Conservation (phyloP, 208 protist genomes). For the Kentomonas sorsogonicus region DNA sequence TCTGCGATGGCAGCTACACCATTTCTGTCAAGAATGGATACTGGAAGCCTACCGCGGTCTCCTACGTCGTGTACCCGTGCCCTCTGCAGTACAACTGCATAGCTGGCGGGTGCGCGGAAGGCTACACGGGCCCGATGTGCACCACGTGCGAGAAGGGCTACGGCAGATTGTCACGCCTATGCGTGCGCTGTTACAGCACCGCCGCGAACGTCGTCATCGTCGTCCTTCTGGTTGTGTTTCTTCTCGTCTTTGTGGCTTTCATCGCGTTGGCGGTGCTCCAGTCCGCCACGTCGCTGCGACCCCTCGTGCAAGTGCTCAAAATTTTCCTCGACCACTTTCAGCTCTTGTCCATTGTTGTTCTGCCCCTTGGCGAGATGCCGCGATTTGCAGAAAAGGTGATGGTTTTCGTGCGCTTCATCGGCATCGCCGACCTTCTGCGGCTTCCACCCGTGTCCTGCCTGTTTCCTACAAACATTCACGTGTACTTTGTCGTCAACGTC, state of each 20-base stretch:
- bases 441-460: constrained; percentile 4
- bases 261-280: constrained; percentile 19
- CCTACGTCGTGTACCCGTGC: constrained; percentile 28
- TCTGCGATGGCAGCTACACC: constrained; percentile 39
- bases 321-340: constrained; percentile 16
- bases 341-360: constrained; percentile 13
- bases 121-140: constrained; percentile 37
- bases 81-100: constrained; percentile 18
- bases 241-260: constrained; percentile 21
- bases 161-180: constrained; percentile 22
- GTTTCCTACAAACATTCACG: constrained; percentile 13
- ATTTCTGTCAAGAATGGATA: constrained; percentile 34
- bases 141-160: constrained; percentile 25
- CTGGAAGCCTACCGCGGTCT: constrained; percentile 29
- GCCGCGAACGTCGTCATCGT: constrained; percentile 25
- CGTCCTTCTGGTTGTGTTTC: constrained; percentile 12
- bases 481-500: constrained; percentile 15
- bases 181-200: constrained; percentile 22
- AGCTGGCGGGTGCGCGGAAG: constrained; percentile 15
- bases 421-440: background rate
- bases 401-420: too few relatives aligned
- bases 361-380: constrained; percentile 24
- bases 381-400: too few relatives aligned
- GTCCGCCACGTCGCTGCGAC: constrained; percentile 24
- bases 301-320: constrained; percentile 21